Evolutionary conservation across 139 green algal species (phyloP), one percentile per base, ranked within the genome.

Genomic region (Closterium sp.): DNA sequence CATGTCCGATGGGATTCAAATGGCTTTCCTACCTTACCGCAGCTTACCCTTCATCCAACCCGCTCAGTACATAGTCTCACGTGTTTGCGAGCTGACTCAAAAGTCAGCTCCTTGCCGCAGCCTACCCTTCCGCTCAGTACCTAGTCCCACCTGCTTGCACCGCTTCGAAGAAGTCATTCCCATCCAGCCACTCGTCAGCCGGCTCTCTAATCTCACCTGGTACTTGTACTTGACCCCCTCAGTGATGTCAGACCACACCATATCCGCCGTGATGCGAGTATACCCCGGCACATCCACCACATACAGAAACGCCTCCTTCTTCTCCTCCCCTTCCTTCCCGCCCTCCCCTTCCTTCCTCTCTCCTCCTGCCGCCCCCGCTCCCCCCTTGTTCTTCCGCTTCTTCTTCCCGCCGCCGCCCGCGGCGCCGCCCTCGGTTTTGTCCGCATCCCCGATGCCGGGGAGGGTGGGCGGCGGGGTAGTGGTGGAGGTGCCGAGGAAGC

Each of bases 161-260:
- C 7, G 5, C 81, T 86, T 32, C 83, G 25, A 1, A 32, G 3
- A 12, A 86, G 10, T 32, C 31, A 8, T 33, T 86, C 0, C 21
- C 83, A 34, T 86, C 3, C 83, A 86, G 3, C 0, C 83, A 86
- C 21, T 7, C 16, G 0, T 33, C 10, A 32, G 8, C 83, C 2
- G 2, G 83, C 12, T 86, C 21, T 10, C 25, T 23, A 30, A 89
- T 55, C 36, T n/a, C 69, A 93, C 91, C 91, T 94, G 32, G 55
- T 94, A 94, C 91, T 94, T 94, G 88, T 87, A 89, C 35, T 89
- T 89, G 23, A 94, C 91, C 33, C 88, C 91, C 5, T 91, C 91
- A 21, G n/a, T 84, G 2, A 94, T 93, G 89, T 94, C 91, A 32
- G 35, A 84, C 91, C 91, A 94, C 21, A 94, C 88, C 88, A 93